Evolutionary conservation across 371 early-diverging fungal species (phyloP).

Genomic region (Phascolomyces articulosus): DNA sequence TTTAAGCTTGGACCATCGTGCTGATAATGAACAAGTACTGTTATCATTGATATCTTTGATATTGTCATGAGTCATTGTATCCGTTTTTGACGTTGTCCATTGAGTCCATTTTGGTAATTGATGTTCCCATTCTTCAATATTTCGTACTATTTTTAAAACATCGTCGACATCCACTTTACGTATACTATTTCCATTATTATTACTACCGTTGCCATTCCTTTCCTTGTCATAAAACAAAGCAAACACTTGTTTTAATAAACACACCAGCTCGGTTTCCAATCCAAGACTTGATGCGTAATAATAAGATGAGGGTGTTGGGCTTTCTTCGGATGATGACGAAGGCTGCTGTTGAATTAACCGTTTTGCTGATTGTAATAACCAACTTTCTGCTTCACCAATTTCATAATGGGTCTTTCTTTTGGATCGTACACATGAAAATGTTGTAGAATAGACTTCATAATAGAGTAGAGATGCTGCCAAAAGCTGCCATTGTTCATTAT

Average conservation of each 20-base stretch:
- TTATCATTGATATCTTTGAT: too few relatives aligned
- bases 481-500: neutral
- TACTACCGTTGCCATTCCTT: too few relatives aligned
- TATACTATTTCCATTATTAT: neutral
- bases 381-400: conserved; percentile 6
- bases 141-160: conserved; percentile 39
- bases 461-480: conserved; percentile 8
- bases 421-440: neutral
- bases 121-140: conserved; percentile 46
- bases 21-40: too few relatives aligned
- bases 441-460: neutral
- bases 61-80: too few relatives aligned
- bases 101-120: conserved; percentile 32
- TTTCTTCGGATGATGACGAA: neutral
- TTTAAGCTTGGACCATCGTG: neutral
- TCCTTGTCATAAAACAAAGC: conserved; percentile 9
- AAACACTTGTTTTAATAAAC: conserved; percentile 12
- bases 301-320: too few relatives aligned
- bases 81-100: conserved; percentile 20
- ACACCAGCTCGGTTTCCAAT: conserved; percentile 10
- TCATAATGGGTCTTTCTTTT: too few relatives aligned
- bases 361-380: conserved; percentile 8
- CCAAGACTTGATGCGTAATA: neutral
- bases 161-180: conserved; percentile 52
- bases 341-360: neutral